Base-by-base conservation (phyloP, 2,329 filamentous ascomycete species). In the Cordyceps tenuipes region DNA sequence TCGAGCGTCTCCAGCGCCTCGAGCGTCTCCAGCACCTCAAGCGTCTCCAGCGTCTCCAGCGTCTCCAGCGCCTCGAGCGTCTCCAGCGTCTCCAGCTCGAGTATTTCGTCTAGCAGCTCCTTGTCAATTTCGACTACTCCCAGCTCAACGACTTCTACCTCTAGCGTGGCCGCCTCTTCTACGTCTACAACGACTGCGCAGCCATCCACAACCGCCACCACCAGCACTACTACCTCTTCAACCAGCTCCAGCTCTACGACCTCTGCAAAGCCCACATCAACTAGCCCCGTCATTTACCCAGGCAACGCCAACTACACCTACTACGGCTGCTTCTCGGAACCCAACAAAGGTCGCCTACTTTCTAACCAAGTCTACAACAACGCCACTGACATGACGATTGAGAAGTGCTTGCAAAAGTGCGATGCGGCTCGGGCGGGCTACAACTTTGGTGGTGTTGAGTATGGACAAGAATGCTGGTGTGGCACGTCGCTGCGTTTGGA, bases 381-480 rank as follows among this genome's bases (percentile, higher is more conserved):
- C 15, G 64, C 56, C 12, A 64, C 65, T 3, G 62, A 66, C 9
- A 74, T 75, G 72, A 74, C 71, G 0, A 64, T 74, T 13, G 66
- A 71, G 10, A 60, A 62, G 0, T 75, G 73, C 54, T 61, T 74
- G 1, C 65, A 70, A 51, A 66, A 66, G 1, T 76, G 73, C 52
- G 67, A 59, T 39, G 29, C 39, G 5, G 47, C 36, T 7, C 43
- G 29, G 6, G 31, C 64, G 43, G 63, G 68, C 21, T 75, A 71
- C 58, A 68, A 67, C 7, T 75, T 68, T 26, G 72, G 69, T 0
- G 73, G 73, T 10, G 67, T 75, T 4, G 72, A 76, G 55, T 75
- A 75, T 36, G 71, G 71, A 7, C 67, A 66, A 2, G 73, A 76
- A 23, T 76, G 73, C 29, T 75, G 71, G 68, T 76, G 73, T 47